Conservation (phyloP, 768 basidiomycete species). For the Flagelloscypha sp. region DNA sequence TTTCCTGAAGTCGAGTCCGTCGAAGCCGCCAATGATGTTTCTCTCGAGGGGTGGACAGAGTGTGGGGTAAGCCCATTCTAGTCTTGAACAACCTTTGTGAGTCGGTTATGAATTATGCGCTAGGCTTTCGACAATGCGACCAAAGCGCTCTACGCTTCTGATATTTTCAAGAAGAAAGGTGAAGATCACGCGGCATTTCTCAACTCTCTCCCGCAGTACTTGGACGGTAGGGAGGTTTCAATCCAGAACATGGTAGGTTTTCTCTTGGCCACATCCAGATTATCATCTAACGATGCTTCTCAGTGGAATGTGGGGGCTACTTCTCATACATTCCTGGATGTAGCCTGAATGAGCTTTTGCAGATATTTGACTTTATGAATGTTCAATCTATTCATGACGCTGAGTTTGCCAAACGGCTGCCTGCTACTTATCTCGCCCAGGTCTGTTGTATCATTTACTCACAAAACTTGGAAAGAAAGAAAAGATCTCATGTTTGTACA, state of each 20-base stretch:
- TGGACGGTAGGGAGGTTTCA: constrained; percentile 28
- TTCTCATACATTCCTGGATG: not conserved
- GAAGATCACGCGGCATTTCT: constrained; percentile 30
- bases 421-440: constrained; percentile 28
- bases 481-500: too few species aligned
- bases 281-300: not conserved
- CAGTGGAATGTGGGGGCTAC: constrained; percentile 39
- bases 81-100: not conserved
- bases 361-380: constrained; percentile 49
- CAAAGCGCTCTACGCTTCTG: constrained; percentile 32
- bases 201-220: constrained; percentile 27
- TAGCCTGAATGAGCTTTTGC: not conserved
- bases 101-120: constrained; percentile 1
- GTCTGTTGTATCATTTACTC: too few species aligned
- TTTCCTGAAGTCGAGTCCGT: constrained; percentile 30
- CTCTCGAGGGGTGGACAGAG: constrained; percentile 37
- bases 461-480: too few species aligned
- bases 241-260: constrained; percentile 33
- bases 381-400: constrained; percentile 44
- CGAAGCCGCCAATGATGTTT: constrained; percentile 34
- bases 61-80: constrained; percentile 30
- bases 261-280: too few species aligned
- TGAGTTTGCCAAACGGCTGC: constrained; percentile 29
- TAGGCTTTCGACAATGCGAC: constrained; percentile 31
- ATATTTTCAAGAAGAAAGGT: constrained; percentile 26